Evolutionary conservation across 306 rosid genomes (phyloP).

Genomic region (Cucurbita maxima): DNA sequence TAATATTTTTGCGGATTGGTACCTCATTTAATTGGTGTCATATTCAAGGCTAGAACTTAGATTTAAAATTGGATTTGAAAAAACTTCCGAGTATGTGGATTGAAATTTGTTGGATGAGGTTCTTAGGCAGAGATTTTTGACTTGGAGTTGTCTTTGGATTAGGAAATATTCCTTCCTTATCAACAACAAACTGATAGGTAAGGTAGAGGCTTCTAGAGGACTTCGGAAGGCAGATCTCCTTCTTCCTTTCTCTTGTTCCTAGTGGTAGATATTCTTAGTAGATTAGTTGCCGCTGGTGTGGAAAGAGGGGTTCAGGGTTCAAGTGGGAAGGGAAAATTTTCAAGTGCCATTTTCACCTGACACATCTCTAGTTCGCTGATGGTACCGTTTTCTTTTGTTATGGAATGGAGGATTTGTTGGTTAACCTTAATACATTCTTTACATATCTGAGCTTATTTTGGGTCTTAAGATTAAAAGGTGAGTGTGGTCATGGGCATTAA

Average conservation of each 20-base stretch:
- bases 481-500: background rate
- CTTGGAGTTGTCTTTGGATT: background rate
- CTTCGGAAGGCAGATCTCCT: background rate
- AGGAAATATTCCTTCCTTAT: background rate
- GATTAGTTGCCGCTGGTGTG: background rate
- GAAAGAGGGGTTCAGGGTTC: background rate
- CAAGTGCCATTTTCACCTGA: background rate
- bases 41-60: background rate
- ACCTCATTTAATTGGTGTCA: background rate
- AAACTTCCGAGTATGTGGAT: background rate
- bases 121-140: background rate
- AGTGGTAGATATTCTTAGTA: background rate
- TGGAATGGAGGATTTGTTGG: background rate
- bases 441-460: background rate
- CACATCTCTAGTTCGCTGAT: background rate
- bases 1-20: background rate
- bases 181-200: background rate
- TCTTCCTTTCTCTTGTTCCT: background rate
- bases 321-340: background rate
- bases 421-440: background rate
- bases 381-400: background rate
- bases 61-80: background rate
- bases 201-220: background rate
- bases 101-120: background rate
- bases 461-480: background rate